Conservation (phyloP, 306 rosid species). For the Inga leiocalycina region DNA sequence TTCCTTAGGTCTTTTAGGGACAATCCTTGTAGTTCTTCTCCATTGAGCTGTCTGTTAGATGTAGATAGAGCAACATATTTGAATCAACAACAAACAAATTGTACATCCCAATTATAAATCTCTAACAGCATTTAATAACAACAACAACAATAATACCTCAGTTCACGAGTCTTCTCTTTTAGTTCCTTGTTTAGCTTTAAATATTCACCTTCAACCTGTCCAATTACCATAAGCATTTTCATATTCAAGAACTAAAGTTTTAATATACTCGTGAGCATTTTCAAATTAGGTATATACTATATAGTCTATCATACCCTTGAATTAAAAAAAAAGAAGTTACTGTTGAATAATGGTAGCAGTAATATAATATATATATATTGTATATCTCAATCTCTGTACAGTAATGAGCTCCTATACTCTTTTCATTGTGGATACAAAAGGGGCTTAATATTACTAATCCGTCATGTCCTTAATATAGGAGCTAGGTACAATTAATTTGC, state of each 20-base stretch:
- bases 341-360: background rate
- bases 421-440: too few relatives aligned
- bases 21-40: constrained; percentile 20
- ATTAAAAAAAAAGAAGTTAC: too few relatives aligned
- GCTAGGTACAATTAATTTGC: too few relatives aligned
- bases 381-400: too few relatives aligned
- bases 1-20: background rate
- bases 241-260: background rate
- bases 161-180: constrained; percentile 14
- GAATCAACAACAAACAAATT: background rate
- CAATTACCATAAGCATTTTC: background rate
- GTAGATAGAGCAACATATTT: background rate
- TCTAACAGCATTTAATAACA: background rate
- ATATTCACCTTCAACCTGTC: background rate
- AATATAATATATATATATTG: too few relatives aligned
- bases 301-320: background rate
- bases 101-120: background rate
- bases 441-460: too few relatives aligned
- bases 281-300: background rate
- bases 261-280: background rate
- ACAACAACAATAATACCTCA: constrained; percentile 5
- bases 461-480: too few relatives aligned
- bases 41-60: constrained; percentile 1
- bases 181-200: background rate
- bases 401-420: too few relatives aligned